Evolutionary conservation across 1,284 basidiomycete species (phyloP).

Genomic region (Rhodotorula sp.): DNA sequence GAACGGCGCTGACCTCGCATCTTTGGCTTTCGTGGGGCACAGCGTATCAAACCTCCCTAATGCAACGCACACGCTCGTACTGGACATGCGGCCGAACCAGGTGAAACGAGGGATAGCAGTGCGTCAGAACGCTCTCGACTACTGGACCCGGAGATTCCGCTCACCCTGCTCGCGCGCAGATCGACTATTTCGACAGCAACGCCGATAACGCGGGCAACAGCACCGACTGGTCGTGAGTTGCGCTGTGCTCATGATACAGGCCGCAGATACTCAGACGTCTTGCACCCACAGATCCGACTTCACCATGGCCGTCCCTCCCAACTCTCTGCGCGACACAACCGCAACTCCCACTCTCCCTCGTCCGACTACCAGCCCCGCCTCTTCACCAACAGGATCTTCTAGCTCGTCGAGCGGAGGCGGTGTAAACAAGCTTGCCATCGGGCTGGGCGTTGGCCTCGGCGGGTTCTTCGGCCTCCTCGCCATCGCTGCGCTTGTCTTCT

Average conservation of each 20-base stretch:
- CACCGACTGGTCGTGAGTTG: background rate
- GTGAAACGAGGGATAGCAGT: constrained; percentile 7
- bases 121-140: too few species aligned
- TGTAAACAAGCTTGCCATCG: constrained; percentile 1
- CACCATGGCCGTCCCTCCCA: constrained; percentile 7
- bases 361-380: background rate
- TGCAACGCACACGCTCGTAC: constrained; percentile 4
- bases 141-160: accelerated
- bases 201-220: background rate
- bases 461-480: background rate
- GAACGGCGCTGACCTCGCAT: too few species aligned
- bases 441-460: constrained; percentile 13
- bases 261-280: background rate
- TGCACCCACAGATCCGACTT: constrained; percentile 4
- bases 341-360: constrained; percentile 6
- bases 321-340: constrained; percentile 1
- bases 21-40: background rate
- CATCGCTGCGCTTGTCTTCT: background rate
- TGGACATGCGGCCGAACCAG: constrained; percentile 7
- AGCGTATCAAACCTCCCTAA: background rate
- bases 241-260: too few species aligned
- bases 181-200: constrained; percentile 3
- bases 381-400: background rate
- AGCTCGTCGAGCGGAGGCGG: background rate
- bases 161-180: background rate